Conservation (phyloP, 2,329 filamentous ascomycete genomes). For the Microsporum ferrugineum region DNA sequence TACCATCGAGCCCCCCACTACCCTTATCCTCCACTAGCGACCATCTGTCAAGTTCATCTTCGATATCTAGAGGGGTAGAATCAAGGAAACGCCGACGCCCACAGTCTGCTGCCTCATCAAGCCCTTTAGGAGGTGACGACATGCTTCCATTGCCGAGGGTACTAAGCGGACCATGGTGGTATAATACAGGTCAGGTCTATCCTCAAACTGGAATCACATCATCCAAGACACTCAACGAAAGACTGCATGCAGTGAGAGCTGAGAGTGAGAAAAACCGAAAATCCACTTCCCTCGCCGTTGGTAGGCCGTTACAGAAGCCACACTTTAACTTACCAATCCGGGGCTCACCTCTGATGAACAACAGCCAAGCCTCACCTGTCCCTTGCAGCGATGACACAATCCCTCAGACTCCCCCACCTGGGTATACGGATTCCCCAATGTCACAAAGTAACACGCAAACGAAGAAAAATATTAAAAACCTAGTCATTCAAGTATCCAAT, state of each 20-base stretch:
- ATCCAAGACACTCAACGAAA: slow-evolving; percentile 12
- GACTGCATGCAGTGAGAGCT: slow-evolving; percentile 11
- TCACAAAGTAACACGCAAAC: neutral
- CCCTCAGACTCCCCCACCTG: neutral
- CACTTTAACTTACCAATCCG: neutral
- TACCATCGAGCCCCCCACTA: slow-evolving; percentile 1
- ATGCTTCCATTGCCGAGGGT: slow-evolving; percentile 11
- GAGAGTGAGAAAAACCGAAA: slow-evolving; percentile 9
- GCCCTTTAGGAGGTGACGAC: neutral
- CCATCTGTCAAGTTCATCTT: neutral
- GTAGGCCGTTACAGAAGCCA: neutral
- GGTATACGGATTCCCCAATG: neutral
- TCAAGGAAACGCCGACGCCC: neutral
- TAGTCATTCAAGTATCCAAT: neutral
- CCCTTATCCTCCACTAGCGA: neutral
- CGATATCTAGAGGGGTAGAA: neutral
- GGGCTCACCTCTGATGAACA: neutral
- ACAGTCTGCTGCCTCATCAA: neutral
- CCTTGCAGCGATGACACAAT: neutral
- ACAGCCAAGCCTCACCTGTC: neutral
- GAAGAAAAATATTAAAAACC: neutral
- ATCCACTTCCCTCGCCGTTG: neutral
- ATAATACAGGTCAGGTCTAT: slow-evolving; percentile 5
- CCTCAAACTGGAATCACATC: slow-evolving; percentile 4
- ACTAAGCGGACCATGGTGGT: slow-evolving; percentile 14